Evolutionary conservation across 257 asterid species (phyloP).

Genomic region (Penstemon davidsonii): DNA sequence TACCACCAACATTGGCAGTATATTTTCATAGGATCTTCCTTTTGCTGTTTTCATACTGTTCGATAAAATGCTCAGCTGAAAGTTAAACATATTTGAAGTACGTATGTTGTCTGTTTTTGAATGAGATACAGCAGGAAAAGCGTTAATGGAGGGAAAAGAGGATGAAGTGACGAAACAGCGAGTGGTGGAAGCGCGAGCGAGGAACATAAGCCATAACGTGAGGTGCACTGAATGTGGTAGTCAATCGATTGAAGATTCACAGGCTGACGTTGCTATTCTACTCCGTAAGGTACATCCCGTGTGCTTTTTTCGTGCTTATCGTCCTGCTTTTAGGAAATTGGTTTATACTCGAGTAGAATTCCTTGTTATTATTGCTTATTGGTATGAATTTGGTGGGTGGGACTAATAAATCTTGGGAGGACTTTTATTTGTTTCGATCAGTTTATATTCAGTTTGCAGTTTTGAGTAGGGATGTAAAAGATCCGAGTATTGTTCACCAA

Average conservation of each 20-base stretch:
- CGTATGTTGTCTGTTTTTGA: neutral
- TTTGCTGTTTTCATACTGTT: constrained; percentile 19
- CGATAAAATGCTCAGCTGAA: constrained; percentile 34
- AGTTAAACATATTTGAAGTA: neutral
- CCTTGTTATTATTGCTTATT: constrained; percentile 6
- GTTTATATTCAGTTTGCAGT: neutral
- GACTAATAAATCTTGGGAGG: neutral
- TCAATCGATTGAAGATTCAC: constrained; percentile 96
- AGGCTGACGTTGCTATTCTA: constrained; percentile 88
- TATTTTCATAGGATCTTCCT: neutral
- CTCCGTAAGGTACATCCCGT: constrained; percentile 64
- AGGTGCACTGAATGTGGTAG: constrained; percentile 97
- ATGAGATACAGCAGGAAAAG: constrained; percentile 8
- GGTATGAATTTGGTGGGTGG: constrained; percentile 14
- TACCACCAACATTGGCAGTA: too few relatives aligned
- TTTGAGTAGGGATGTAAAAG: too few relatives aligned
- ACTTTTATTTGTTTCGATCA: constrained; percentile 2
- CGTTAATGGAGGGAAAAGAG: constrained; percentile 58
- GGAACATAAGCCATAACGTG: constrained; percentile 88
- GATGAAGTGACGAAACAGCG: constrained; percentile 60
- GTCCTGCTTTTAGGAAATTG: neutral
- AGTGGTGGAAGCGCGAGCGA: constrained; percentile 82
- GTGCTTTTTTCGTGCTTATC: neutral
- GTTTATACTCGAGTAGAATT: constrained; percentile 6
- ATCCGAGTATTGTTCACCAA: too few relatives aligned